Percentiles rank a stretch among this genome's conserved stretches.
Evolutionary conservation across 768 basidiomycete species (phyloP).

Genomic region (Clitopilus passeckerianus): DNA sequence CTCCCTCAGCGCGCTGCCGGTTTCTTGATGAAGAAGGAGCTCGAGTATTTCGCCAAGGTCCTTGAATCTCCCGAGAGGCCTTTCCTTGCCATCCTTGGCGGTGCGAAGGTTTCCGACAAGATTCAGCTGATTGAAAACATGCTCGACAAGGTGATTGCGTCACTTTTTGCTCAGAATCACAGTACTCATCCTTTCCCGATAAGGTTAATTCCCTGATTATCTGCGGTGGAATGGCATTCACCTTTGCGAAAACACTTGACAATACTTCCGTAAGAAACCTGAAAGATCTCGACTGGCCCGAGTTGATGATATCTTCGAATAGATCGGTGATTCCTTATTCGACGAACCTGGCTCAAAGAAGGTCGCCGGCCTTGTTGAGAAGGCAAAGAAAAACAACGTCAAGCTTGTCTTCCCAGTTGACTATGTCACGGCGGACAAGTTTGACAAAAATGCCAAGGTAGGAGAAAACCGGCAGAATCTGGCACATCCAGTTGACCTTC

Average conservation of each 20-base stretch:
- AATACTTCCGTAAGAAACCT: slow-evolving; percentile 52
- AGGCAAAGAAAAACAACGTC: slow-evolving; percentile 89
- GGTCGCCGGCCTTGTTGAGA: slow-evolving; percentile 77
- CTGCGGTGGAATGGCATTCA: slow-evolving; percentile 98
- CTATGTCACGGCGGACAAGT: slow-evolving; percentile 92
- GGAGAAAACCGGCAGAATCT: background rate
- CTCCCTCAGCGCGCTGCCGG: slow-evolving; percentile 90
- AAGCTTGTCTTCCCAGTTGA: slow-evolving; percentile 95
- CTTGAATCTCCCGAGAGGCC: slow-evolving; percentile 91
- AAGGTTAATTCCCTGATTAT: slow-evolving; percentile 95
- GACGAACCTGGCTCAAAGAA: slow-evolving; percentile 87
- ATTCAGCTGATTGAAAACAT: slow-evolving; percentile 98
- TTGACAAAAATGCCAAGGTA: slow-evolving; percentile 86
- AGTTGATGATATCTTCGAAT: slow-evolving; percentile 9
- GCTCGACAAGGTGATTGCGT: slow-evolving; percentile 78
- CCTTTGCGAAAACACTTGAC: slow-evolving; percentile 94
- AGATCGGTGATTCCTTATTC: slow-evolving; percentile 96
- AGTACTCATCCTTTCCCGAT: background rate
- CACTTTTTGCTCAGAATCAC: background rate
- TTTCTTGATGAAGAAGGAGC: slow-evolving; percentile 97
- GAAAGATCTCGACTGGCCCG: slow-evolving; percentile 1
- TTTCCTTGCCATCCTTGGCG: slow-evolving; percentile 97
- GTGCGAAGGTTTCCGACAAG: slow-evolving; percentile 99
- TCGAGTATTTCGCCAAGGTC: slow-evolving; percentile 98
- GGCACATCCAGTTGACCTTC: slow-evolving; percentile 1